Percentiles rank a stretch among this genome's conserved stretches.
phyloP scores from a whole-genome alignment of 176 grass and related monocot genomes.

The Paspalum vaginatum region DNA sequence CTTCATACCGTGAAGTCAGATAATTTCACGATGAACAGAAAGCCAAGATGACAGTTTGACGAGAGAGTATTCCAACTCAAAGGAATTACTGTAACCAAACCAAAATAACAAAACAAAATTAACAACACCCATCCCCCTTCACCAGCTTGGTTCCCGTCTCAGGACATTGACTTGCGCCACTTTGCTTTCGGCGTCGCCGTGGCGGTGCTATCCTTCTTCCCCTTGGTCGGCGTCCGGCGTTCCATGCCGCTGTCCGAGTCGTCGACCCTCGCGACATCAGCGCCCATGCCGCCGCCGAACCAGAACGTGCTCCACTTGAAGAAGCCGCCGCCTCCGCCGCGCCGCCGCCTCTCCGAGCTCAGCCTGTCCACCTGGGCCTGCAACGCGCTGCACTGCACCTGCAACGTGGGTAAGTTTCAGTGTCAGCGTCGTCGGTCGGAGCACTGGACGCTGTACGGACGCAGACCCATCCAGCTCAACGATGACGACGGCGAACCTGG shows the following conservation, averaged over 20 bases:
- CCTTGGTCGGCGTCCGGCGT: constrained; percentile 56
- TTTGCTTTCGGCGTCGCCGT: constrained; percentile 51
- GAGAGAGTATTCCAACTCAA: not conserved
- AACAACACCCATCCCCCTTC: not conserved
- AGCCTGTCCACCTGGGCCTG: constrained; percentile 84
- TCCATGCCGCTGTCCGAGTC: constrained; percentile 65
- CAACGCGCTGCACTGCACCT: constrained; percentile 79
- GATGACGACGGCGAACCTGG: constrained; percentile 38
- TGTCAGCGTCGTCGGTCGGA: not conserved
- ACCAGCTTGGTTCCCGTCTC: not conserved
- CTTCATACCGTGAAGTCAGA: not conserved
- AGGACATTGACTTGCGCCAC: constrained; percentile 78
- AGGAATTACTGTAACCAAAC: not conserved
- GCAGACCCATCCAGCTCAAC: not conserved
- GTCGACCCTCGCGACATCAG: constrained; percentile 63
- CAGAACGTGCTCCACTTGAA: constrained; percentile 85
- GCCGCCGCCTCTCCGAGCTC: constrained; percentile 53
- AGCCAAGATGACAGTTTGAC: not conserved
- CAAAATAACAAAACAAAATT: constrained; percentile 4
- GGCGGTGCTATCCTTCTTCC: constrained; percentile 48
- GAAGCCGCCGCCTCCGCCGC: constrained; percentile 52
- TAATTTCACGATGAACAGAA: not conserved
- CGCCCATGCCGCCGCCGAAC: constrained; percentile 58
- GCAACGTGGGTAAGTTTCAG: not conserved
- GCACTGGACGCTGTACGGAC: not conserved